phyloP scores from a whole-genome alignment of 768 basidiomycete genomes.

The Lentinula detonsa region DNA sequence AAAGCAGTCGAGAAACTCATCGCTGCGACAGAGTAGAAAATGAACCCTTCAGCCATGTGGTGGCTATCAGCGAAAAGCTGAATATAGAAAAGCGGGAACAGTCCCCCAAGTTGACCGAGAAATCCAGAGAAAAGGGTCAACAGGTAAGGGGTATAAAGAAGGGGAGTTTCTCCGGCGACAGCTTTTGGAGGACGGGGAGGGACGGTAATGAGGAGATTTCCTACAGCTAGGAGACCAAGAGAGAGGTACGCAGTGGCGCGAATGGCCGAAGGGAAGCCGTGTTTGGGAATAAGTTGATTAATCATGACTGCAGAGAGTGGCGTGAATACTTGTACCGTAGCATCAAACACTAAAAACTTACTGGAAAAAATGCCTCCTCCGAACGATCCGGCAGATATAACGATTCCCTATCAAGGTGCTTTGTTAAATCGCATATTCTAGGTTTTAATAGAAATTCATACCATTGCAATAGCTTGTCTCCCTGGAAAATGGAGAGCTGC shows the following conservation, averaged over 20 bases:
- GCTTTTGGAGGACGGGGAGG: background rate
- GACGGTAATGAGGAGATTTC: background rate
- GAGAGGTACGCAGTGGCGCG: background rate
- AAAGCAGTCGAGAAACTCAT: constrained; percentile 1
- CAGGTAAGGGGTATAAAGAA: background rate
- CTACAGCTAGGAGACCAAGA: background rate
- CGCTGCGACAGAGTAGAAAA: constrained; percentile 1
- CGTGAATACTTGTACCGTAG: background rate
- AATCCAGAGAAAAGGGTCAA: background rate
- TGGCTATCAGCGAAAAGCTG: constrained; percentile 2
- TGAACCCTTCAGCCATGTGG: background rate
- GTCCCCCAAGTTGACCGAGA: constrained; percentile 1
- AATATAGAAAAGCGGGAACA: constrained; percentile 3
- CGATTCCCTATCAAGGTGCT: background rate
- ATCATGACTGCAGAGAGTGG: background rate
- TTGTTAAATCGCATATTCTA: background rate
- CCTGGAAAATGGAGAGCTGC: background rate
- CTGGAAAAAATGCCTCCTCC: constrained; percentile 4
- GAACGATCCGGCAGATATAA: background rate
- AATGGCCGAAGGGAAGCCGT: background rate
- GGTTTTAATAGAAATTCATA: background rate
- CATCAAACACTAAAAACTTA: background rate
- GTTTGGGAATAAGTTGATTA: constrained; percentile 1
- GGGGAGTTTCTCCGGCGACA: background rate
- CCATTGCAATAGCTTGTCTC: constrained; percentile 5